Base-by-base conservation (phyloP, 495 filamentous ascomycete species). In the Aspergillus nanangensis region DNA sequence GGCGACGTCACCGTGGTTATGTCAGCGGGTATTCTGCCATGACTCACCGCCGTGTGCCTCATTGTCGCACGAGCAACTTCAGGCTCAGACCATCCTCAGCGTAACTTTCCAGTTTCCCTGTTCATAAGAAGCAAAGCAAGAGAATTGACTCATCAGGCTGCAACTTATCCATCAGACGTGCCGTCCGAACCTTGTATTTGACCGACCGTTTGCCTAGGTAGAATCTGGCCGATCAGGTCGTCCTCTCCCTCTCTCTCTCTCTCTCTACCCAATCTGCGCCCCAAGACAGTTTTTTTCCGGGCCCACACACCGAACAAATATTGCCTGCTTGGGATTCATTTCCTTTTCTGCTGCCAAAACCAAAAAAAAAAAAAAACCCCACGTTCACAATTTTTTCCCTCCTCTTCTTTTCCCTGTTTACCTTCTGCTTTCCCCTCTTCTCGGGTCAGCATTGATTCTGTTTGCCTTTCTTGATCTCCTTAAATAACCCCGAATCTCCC, bases 281-380 rank as follows among this genome's bases (percentile, higher is more conserved):
- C 48, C 48, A 45, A 41, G 41, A 45, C 42, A n/a, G 34, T 44
- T 50, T 50, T 45, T 44, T 50, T 41, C 39, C 48, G 48, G 48
- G 48, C 41, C 48, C 48, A 50, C 48, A 50, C 34, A 48, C 39
- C 31, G 18, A 35, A 39, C 39, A 45, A 45, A 45, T 39, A 50
- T 45, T 44, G 19, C 36, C 38, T 21, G 25, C 25, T 29, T 29
- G 25, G 21, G 25, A 40, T 21, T 44, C 42, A 23, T 33, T 32
- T 39, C 27, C 25, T 33, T 23, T 17, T 5, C 18, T 9, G n/a
- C 25, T 22, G 10, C 25, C n/a, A 11, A 25, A 8, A 13, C 23
- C 37, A 20, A 20, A 5, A n/a, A 9, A 14, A 9, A 8, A 21
- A 4, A n/a, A 5, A 13, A 36, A 22, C 41, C 41, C 42, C 48